phyloP scores from a whole-genome alignment of 164 flowering plant species.

The Umbilicus rupestris region DNA sequence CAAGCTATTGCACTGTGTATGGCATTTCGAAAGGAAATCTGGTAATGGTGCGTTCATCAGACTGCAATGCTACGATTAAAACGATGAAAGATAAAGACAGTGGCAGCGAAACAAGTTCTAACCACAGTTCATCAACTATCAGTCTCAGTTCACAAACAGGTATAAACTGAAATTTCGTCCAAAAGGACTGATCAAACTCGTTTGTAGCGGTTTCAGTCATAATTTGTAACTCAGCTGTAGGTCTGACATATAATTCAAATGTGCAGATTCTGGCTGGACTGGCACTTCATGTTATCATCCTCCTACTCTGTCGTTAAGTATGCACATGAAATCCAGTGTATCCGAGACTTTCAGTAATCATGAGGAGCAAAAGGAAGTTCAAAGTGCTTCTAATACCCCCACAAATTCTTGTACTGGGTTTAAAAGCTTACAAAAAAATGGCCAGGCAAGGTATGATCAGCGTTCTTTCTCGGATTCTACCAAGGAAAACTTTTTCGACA shows the following conservation, averaged over 20 bases:
- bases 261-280: background rate
- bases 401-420: background rate
- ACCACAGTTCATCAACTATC: conserved; percentile 26
- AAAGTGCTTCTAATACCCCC: background rate
- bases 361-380: background rate
- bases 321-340: background rate
- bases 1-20: conserved; percentile 63
- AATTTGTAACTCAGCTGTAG: no score
- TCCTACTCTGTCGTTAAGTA: background rate
- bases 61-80: conserved; percentile 30
- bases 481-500: background rate
- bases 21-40: conserved; percentile 64
- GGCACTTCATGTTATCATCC: background rate
- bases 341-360: background rate
- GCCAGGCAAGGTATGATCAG: background rate
- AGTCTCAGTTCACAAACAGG: no score
- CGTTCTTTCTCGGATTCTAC: background rate
- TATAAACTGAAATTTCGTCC: no score
- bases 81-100: conserved; percentile 23
- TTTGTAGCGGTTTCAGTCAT: no score
- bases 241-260: background rate
- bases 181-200: no score
- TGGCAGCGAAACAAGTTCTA: conserved; percentile 15
- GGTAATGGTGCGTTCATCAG: conserved; percentile 49
- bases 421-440: background rate